Base-by-base conservation (phyloP, 2,329 filamentous ascomycete genomes). In the Calonectria naviculata region DNA sequence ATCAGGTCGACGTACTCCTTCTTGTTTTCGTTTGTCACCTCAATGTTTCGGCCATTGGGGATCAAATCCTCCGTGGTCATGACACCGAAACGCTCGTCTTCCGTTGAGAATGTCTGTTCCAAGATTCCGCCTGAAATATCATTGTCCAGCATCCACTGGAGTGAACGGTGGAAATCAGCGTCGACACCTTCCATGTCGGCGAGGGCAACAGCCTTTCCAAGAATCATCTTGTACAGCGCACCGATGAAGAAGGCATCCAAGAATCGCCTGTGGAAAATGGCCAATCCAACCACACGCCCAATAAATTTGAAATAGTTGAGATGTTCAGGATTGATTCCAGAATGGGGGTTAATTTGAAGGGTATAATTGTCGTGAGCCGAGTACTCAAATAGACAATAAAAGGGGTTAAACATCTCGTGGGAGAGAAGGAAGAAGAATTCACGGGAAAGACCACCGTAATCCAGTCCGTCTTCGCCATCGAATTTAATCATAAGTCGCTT, bases 281-380 rank as follows among this genome's bases (percentile, higher is more conserved):
- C 96, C 77, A 99, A 85, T 71, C 97, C 97, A 70, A 99, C 97
- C 31, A 99, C 97, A 71, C 97, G 94, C 60, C 97, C 97, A 80
- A 99, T 99, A 82, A 99, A 99, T 85, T 98, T 98, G 91, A 99
- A 99, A 87, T 98, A 99, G 83, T 98, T 98, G 80, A 99, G 88
- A 90, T 99, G 97, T 85, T 99, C 97, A 1, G 97, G 97, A 84
- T 99, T 99, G 85, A 99, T 98, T 75, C 97, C 97, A 24, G 97
- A 99, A 84, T 99, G 97, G 54, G 97, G 97, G 86, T 99, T 99
- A 87, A 99, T 99, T 85, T 99, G 97, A 67, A 99, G 93, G 34
- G 97, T 99, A 86, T 99, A 99, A 87, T 99, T 99, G 91, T 99
- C 97, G 87, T 99, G 97, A 44, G 97, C 97, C 29, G 97, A 98